Evolutionary conservation across 2,329 filamentous ascomycete genomes (phyloP).

Genomic region (Hypoxylon sp.): DNA sequence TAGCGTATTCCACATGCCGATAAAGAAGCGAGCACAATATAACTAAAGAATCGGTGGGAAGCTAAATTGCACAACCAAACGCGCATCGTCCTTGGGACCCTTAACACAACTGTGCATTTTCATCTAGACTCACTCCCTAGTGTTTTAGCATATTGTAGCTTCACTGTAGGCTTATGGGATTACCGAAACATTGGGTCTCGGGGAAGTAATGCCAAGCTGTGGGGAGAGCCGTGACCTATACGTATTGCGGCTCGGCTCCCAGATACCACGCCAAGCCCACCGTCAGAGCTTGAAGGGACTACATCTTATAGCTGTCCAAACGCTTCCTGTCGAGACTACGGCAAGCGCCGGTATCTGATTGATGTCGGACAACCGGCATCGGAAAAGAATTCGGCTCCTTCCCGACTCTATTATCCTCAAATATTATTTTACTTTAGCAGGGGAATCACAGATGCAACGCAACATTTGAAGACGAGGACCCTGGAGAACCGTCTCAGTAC

Average conservation of each 20-base stretch:
- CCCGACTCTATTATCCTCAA: not conserved
- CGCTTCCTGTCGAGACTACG: not conserved
- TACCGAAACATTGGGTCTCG: not conserved
- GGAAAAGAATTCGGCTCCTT: not conserved
- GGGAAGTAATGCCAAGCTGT: constrained; percentile 25
- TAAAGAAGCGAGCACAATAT: constrained; percentile 8
- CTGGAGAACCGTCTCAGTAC: not conserved
- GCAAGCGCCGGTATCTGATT: not conserved
- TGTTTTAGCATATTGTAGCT: too few species aligned
- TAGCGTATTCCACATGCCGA: constrained; percentile 21
- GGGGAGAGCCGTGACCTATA: constrained; percentile 10
- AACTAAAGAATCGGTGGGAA: constrained; percentile 3
- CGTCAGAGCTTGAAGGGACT: constrained; percentile 38
- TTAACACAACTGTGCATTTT: not conserved
- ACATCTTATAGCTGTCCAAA: constrained; percentile 13
- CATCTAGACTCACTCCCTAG: not conserved
- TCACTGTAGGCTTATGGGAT: not conserved
- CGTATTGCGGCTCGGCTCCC: constrained; percentile 36
- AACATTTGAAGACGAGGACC: constrained; percentile 22
- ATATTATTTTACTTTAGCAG: not conserved
- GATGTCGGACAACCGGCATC: not conserved
- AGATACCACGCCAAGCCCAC: constrained; percentile 24
- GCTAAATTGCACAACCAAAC: constrained; percentile 1
- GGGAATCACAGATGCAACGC: constrained; percentile 24
- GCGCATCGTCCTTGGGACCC: not conserved